These are phyloP conservation scores for Cucurbitaria berberidis DNA, from an alignment of 2,329 filamentous ascomycete genomes.

Conservation along the genomic window DNA sequence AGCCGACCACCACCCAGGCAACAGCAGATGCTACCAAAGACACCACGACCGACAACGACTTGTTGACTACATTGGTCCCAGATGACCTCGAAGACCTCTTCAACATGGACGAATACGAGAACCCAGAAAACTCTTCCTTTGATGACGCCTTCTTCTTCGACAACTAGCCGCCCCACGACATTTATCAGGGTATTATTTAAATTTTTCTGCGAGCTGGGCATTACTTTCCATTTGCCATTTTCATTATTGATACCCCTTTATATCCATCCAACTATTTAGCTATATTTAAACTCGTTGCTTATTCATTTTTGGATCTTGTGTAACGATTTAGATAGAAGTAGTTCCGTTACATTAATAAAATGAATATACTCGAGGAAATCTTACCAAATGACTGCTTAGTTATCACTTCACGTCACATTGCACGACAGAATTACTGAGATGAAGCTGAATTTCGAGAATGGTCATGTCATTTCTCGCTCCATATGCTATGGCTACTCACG, in stretches of 20 bases:
- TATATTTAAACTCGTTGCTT: too few species aligned
- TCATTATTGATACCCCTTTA: background rate
- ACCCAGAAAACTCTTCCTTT: constrained; percentile 44
- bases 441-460: background rate
- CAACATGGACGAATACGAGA: constrained; percentile 43
- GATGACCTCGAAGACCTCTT: constrained; percentile 46
- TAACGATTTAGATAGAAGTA: too few species aligned
- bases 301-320: too few species aligned
- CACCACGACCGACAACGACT: constrained; percentile 20
- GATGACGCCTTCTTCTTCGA: constrained; percentile 49
- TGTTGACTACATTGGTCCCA: constrained; percentile 37
- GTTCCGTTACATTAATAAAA: too few species aligned
- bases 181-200: too few species aligned
- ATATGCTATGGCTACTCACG: background rate
- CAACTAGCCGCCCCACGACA: constrained; percentile 9
- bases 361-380: too few species aligned
- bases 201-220: too few species aligned
- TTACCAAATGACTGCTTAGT: too few species aligned
- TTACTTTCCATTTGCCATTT: too few species aligned
- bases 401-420: background rate
- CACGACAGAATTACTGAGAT: background rate
- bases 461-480: background rate
- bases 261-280: too few species aligned
- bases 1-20: constrained; percentile 10
- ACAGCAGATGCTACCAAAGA: constrained; percentile 8